These are phyloP conservation scores for Calonectria multiphialidica DNA, from an alignment of 2,329 filamentous ascomycete species.

Conservation along the genomic window DNA sequence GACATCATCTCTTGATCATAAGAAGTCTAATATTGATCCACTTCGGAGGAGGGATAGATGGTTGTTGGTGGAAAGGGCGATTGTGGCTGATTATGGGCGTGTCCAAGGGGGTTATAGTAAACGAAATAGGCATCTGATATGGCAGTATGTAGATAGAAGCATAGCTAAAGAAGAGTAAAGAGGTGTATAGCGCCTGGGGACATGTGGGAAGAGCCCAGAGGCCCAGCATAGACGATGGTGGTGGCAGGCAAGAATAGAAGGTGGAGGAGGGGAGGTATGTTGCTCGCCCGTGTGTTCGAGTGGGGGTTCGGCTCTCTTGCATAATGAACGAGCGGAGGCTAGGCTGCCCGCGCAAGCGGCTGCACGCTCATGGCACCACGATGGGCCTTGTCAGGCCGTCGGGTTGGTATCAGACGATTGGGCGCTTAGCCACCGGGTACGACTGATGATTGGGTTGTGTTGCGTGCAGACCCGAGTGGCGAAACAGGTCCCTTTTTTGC, in stretches of 20 bases:
- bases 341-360: neutral
- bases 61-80: neutral
- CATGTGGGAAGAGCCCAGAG: neutral
- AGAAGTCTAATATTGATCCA: neutral
- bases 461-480: neutral
- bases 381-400: neutral
- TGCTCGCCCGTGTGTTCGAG: neutral
- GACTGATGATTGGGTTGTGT: neutral
- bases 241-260: too few species aligned
- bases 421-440: neutral
- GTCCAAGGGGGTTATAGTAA: neutral
- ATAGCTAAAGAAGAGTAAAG: neutral
- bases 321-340: neutral
- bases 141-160: neutral
- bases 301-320: neutral
- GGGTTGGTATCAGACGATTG: neutral
- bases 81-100: neutral
- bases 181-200: neutral
- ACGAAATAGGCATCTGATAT: neutral
- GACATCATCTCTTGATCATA: too few species aligned
- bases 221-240: neutral
- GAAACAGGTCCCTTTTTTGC: neutral
- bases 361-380: neutral
- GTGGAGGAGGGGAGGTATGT: too few species aligned
- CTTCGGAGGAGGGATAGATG: neutral